Conservation (phyloP, 371 early-diverging fungal genomes). For the Actinomortierella ambigua region DNA sequence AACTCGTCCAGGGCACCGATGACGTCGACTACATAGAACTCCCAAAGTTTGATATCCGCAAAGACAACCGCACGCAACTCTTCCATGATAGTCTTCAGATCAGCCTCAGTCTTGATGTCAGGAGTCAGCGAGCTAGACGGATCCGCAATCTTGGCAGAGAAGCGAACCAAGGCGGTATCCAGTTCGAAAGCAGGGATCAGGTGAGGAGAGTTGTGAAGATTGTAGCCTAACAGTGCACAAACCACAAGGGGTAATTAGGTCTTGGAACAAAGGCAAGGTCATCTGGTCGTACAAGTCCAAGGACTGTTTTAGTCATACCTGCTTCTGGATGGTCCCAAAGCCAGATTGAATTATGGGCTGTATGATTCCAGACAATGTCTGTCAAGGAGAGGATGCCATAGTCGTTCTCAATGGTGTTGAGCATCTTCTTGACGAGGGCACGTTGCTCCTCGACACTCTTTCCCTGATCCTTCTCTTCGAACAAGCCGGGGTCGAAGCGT, state of each 20-base stretch:
- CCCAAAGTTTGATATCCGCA: constrained; percentile 80
- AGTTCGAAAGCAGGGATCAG: constrained; percentile 91
- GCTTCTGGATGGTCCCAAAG: constrained; percentile 95
- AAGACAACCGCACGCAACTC: constrained; percentile 64
- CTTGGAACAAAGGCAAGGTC: too few species aligned
- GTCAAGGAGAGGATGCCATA: constrained; percentile 81
- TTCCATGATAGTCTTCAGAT: constrained; percentile 69
- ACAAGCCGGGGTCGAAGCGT: constrained; percentile 82
- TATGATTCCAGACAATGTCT: constrained; percentile 99
- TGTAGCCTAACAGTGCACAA: constrained; percentile 71
- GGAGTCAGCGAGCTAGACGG: constrained; percentile 30
- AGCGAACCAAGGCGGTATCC: constrained; percentile 80
- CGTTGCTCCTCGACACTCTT: constrained; percentile 63
- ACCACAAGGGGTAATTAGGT: constrained; percentile 1
- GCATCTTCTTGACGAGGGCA: constrained; percentile 53
- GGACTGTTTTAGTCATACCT: too few species aligned
- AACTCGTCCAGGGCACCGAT: constrained; percentile 50
- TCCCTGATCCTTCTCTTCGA: constrained; percentile 53
- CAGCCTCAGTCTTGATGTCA: constrained; percentile 66
- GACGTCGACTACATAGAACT: constrained; percentile 84
- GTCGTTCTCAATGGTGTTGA: constrained; percentile 62
- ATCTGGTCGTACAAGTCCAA: too few species aligned
- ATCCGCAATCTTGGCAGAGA: constrained; percentile 65
- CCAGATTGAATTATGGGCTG: constrained; percentile 89
- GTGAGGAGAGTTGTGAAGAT: constrained; percentile 93